Evolutionary conservation across 75 land plant species (phyloP).

Genomic region (Picea sitchensis): DNA sequence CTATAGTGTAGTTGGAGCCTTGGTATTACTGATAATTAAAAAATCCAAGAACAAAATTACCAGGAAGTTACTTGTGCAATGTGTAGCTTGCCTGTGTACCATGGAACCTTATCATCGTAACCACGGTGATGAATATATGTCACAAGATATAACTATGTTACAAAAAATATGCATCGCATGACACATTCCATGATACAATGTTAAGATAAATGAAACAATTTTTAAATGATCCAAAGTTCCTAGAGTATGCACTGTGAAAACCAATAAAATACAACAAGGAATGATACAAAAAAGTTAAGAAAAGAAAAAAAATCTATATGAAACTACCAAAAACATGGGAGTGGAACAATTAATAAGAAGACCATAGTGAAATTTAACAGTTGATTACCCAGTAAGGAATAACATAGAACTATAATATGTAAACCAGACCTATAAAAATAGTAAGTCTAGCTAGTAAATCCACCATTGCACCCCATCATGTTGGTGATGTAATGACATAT

Average conservation of each 20-base stretch:
- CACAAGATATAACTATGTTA: too few species aligned
- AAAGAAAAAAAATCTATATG: neutral
- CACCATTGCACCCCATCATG: slow-evolving; percentile 72
- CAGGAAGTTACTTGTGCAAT: neutral
- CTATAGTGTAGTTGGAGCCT: neutral
- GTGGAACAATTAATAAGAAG: neutral
- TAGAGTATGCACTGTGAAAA: neutral
- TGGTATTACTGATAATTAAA: neutral
- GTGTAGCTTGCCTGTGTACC: slow-evolving; percentile 91
- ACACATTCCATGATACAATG: neutral
- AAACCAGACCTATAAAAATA: slow-evolving; percentile 42
- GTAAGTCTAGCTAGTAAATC: slow-evolving; percentile 46
- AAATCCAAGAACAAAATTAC: neutral
- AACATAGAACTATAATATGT: slow-evolving; percentile 73
- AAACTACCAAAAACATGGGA: neutral
- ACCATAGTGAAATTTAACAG: neutral
- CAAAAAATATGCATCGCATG: slow-evolving; percentile 47
- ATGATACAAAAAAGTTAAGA: slow-evolving; percentile 1
- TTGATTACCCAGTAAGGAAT: slow-evolving; percentile 76
- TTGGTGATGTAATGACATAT: slow-evolving; percentile 64
- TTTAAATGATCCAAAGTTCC: neutral
- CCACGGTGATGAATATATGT: too few species aligned
- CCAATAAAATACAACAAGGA: neutral
- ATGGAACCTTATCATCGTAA: slow-evolving; percentile 84
- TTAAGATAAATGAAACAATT: neutral